Conservation (phyloP, 805 yeast genomes). For the Clavispora vitiphila region DNA sequence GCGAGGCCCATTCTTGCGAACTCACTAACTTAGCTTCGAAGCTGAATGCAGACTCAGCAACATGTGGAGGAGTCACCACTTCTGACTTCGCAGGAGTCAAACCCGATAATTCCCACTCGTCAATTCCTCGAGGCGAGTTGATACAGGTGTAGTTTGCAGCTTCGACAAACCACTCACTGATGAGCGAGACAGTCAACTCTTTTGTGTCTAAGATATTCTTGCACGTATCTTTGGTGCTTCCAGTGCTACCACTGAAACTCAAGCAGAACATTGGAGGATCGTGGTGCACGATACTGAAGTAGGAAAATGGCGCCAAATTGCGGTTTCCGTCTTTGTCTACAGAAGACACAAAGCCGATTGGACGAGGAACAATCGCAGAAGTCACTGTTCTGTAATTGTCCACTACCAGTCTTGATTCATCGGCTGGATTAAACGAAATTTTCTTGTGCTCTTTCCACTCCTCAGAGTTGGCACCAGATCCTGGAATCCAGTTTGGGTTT, state of each 20-base stretch:
- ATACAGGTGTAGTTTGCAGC: slow-evolving; percentile 52
- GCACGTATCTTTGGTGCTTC: slow-evolving; percentile 45
- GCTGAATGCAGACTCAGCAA: slow-evolving; percentile 58
- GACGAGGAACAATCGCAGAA: slow-evolving; percentile 56
- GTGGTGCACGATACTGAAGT: slow-evolving; percentile 39
- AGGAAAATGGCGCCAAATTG: slow-evolving; percentile 62
- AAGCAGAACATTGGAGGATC: slow-evolving; percentile 59
- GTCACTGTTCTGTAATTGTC: slow-evolving; percentile 48
- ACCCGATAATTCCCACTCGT: slow-evolving; percentile 55
- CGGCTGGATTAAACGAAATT: slow-evolving; percentile 44
- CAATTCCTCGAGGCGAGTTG: slow-evolving; percentile 44
- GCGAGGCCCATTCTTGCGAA: slow-evolving; percentile 42
- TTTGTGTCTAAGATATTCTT: slow-evolving; percentile 44
- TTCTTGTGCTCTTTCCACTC: slow-evolving; percentile 44
- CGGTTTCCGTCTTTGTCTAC: slow-evolving; percentile 35
- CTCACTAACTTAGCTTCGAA: slow-evolving; percentile 49
- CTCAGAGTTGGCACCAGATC: slow-evolving; percentile 42
- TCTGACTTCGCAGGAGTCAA: slow-evolving; percentile 43
- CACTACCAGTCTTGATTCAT: slow-evolving; percentile 28
- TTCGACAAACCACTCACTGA: slow-evolving; percentile 61
- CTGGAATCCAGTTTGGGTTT: slow-evolving; percentile 37
- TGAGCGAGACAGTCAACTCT: slow-evolving; percentile 52
- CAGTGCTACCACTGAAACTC: slow-evolving; percentile 40
- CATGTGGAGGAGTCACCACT: slow-evolving; percentile 50
- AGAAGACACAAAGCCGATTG: slow-evolving; percentile 55